Percentiles rank a stretch among this genome's conserved stretches.
Conservation (phyloP, 306 rosid species). For the Vicia faba region DNA sequence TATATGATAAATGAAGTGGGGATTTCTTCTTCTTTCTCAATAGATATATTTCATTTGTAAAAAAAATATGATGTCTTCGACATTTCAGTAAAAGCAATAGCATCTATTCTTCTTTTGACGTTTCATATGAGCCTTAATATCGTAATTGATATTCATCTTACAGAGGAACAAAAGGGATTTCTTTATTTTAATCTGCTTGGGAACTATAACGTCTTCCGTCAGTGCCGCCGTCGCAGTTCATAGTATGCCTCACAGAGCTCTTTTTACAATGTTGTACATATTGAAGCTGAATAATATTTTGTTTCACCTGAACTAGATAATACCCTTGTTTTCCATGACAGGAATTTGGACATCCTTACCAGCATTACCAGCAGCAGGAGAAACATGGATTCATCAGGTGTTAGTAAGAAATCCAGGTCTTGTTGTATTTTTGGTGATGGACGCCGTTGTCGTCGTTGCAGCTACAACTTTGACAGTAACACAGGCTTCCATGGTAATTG, state of each 20-base stretch:
- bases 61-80: constrained; percentile 13
- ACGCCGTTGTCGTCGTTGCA: constrained; percentile 48
- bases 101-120: constrained; percentile 6
- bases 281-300: constrained; percentile 27
- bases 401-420: constrained; percentile 63
- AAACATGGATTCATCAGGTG: constrained; percentile 64
- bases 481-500: constrained; percentile 77
- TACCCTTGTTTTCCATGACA: constrained; percentile 47
- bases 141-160: constrained; percentile 50
- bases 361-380: constrained; percentile 55
- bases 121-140: constrained; percentile 32
- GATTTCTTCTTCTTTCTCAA: constrained; percentile 3
- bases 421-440: constrained; percentile 63
- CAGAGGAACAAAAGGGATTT: constrained; percentile 95
- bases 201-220: constrained; percentile 55
- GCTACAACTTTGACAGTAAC: constrained; percentile 61
- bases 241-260: constrained; percentile 57
- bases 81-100: constrained; percentile 24
- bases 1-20: constrained; percentile 8
- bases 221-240: constrained; percentile 59
- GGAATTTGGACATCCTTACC: constrained; percentile 68
- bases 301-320: constrained; percentile 38
- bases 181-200: constrained; percentile 74
- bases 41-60: constrained; percentile 26
- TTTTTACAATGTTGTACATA: constrained; percentile 34